Base-by-base conservation (phyloP, 495 filamentous ascomycete genomes). In the Rhypophila decipiens region DNA sequence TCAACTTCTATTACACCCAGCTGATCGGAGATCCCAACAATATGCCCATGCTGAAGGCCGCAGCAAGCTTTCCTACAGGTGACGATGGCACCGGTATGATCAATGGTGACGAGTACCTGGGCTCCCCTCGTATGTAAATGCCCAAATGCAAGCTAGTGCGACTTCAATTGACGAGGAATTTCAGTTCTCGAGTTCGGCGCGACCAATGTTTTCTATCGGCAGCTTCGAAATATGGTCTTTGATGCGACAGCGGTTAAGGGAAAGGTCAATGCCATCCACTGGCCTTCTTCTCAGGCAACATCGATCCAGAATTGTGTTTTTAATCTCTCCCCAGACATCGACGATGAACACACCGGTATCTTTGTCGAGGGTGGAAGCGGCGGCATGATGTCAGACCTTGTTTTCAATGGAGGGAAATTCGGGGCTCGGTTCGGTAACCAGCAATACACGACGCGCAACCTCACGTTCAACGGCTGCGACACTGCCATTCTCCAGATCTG, bases 181-280 rank as follows among this genome's bases (percentile, higher is more conserved):
- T n/a, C n/a, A 59, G 52, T 48, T 12, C 55, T 61, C 45, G 49
- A 51, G 18, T 61, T 67, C 42, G 65, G 59, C 2, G 53, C 75
- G 3, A 88, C 84, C 15, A 96, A 96, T 75, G 95, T 95, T 70
- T 97, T 98, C 71, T 96, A 86, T 73, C 87, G 90, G 20, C 85
- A 91, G 54, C 70, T 98, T 50, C 86, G 91, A 55, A 96, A 98
- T 67, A 79, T 98, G 50, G 73, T 90, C 44, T 82, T 98, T 57
- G 91, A 98, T 62, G 69, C 87, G 22, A 88, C 79, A 20, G 76
- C 69, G 12, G 75, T 85, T 69, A 77, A 80, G 15, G 59, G 68
- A 31, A 68, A 64, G 23, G 85, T 80, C 38, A 71, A 83, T 40
- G 88, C 84, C 62, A 87, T 98, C 41, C 93, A 98, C 60, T 96